A percentile compares a stretch with the other conserved stretches of the same genome.
phyloP scores from a whole-genome alignment of 2,329 filamentous ascomycete genomes.

The Penicillium janthinellum region DNA sequence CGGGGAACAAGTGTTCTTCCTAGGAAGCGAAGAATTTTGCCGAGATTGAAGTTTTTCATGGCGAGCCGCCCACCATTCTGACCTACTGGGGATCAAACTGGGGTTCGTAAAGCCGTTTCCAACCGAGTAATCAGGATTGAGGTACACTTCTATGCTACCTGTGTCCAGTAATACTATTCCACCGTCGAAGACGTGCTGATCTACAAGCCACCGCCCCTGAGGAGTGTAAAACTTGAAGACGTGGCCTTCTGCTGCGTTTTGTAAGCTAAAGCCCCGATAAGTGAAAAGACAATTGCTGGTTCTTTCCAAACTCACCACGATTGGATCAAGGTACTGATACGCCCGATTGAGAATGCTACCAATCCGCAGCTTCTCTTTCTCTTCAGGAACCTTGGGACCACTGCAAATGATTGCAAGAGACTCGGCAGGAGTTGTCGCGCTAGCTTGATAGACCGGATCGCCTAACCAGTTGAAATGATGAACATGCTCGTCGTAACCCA shows the following conservation, averaged over 20 bases:
- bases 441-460: neutral
- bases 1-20: neutral
- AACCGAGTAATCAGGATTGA: neutral
- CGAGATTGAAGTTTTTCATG: neutral
- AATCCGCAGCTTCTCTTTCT: conserved; percentile 10
- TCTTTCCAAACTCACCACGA: conserved; percentile 18
- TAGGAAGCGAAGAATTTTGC: neutral
- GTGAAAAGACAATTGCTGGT: neutral
- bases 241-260: conserved; percentile 13
- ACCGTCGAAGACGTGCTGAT: neutral
- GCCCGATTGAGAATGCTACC: conserved; percentile 22
- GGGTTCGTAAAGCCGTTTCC: conserved; percentile 20
- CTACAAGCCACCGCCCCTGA: conserved; percentile 26
- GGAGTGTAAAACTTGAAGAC: conserved; percentile 26
- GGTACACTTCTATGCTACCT: conserved; percentile 5
- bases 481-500: neutral
- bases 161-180: conserved; percentile 10
- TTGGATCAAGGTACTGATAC: conserved; percentile 23
- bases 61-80: neutral
- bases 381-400: conserved; percentile 13
- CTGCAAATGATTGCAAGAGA: conserved; percentile 27
- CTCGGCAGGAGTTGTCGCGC: conserved; percentile 1
- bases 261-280: conserved; percentile 11
- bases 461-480: neutral
- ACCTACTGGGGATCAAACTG: conserved; percentile 2